Percentiles rank a stretch among this genome's conserved stretches.
These are phyloP conservation scores for Trichoderma asperellum DNA, from an alignment of 2,329 filamentous ascomycete species.

Conservation along the genomic window DNA sequence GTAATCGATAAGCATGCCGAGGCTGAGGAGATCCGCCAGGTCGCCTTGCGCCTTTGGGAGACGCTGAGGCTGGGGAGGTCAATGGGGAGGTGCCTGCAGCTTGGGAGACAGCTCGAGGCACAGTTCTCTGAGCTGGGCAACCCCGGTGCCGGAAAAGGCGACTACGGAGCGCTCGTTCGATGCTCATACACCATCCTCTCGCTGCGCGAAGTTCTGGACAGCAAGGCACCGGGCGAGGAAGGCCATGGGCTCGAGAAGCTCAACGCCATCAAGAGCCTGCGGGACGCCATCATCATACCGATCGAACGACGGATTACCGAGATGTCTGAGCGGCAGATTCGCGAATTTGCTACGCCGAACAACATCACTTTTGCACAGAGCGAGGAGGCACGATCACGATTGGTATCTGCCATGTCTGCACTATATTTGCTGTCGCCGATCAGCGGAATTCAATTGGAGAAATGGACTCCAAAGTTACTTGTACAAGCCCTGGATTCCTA, in stretches of 20 bases:
- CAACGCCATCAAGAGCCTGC: conserved; percentile 70
- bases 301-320: conserved; percentile 75
- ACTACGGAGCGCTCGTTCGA: conserved; percentile 78
- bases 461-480: conserved; percentile 70
- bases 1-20: conserved; percentile 83
- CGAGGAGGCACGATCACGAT: conserved; percentile 75
- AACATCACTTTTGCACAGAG: conserved; percentile 63
- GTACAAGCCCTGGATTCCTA: conserved; percentile 79
- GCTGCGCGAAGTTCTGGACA: conserved; percentile 72
- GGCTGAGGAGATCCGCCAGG: conserved; percentile 79
- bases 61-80: conserved; percentile 76
- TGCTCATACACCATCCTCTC: conserved; percentile 79
- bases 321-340: conserved; percentile 75
- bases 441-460: conserved; percentile 55
- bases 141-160: conserved; percentile 61
- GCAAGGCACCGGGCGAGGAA: conserved; percentile 70
- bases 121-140: conserved; percentile 69
- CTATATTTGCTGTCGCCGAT: conserved; percentile 82
- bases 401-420: conserved; percentile 73
- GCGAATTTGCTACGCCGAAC: conserved; percentile 74
- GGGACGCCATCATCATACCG: conserved; percentile 69
- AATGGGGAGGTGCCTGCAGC: conserved; percentile 75
- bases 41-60: conserved; percentile 78
- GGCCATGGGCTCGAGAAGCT: conserved; percentile 76
- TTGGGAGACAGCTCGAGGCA: conserved; percentile 86